Evolutionary conservation across 2,329 filamentous ascomycete species (phyloP).

Genomic region (Talaromyces atroroseus): DNA sequence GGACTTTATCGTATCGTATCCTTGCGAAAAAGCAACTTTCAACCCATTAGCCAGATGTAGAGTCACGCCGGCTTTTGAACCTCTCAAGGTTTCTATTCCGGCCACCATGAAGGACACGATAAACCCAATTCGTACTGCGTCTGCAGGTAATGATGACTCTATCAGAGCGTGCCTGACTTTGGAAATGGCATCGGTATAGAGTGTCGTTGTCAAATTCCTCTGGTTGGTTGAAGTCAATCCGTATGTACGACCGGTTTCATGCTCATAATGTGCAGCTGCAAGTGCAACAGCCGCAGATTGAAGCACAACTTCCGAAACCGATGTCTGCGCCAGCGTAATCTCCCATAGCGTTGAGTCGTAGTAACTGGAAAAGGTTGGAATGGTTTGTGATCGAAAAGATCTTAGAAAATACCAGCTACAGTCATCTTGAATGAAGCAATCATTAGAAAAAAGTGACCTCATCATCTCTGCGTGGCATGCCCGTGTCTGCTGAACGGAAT

Average conservation of each 20-base stretch:
- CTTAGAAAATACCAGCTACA: not conserved
- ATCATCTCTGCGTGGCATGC: not conserved
- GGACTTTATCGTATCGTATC: not conserved
- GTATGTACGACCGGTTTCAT: not conserved
- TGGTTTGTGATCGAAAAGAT: not conserved
- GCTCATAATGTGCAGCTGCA: slow-evolving; percentile 6
- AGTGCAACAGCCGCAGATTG: slow-evolving; percentile 1
- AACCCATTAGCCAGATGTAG: slow-evolving; percentile 5
- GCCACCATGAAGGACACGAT: not conserved
- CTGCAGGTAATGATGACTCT: not conserved
- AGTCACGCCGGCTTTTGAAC: not conserved
- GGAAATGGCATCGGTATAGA: slow-evolving; percentile 10
- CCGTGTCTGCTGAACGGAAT: slow-evolving; percentile 10
- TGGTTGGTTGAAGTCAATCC: not conserved
- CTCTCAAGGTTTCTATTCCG: not conserved
- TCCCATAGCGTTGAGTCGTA: slow-evolving; percentile 11
- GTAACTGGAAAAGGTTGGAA: slow-evolving; percentile 7
- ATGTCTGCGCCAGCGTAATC: slow-evolving; percentile 9
- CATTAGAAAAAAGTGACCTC: not conserved
- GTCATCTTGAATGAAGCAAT: not conserved
- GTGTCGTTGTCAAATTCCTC: not conserved
- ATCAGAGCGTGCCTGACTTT: not conserved
- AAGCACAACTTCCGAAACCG: slow-evolving; percentile 1
- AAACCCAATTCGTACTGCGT: slow-evolving; percentile 1
- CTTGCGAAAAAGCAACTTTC: slow-evolving; percentile 3